Evolutionary conservation across 805 yeast genomes (phyloP), one percentile per base, ranked within the genome.

Genomic region (Teunomyces cretensis): DNA sequence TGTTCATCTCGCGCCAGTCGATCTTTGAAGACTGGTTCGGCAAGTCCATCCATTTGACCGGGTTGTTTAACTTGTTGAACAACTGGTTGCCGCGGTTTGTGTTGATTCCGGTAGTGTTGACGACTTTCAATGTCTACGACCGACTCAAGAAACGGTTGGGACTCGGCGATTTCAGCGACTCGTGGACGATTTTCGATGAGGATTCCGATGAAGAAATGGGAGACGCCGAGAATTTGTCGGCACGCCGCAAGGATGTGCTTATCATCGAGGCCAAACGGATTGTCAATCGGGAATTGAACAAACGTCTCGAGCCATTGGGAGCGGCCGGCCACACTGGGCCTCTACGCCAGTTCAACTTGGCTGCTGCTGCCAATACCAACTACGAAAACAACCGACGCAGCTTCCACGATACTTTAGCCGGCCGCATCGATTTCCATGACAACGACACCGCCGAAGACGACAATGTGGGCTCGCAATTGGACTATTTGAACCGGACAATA

Each of bases 21-120:
- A 67, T 72, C 9, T 88, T 88, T 62, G 89, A 87, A 57, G 75
- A 78, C 39, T 86, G 90, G 69, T 73, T 85, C 48, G 95, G 94
- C 6, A 72, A 79, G 53, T 84, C 88, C 5, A 84, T 88, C 58
- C 84, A 86, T 54, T 66, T 88, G 51, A 83, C 91, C 9, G 83
- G 88, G 2, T 68, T 88, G 26, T 91, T 92, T 51, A 79, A 81
- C 44, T 74, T 81, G 52, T 74, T 88, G 63, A 86, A 86, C 61
- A 81, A 81, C 51, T 72, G 87, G 72, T 65, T 87, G n/a, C 96
- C 96, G 1, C 72, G 95, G 51, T 69, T 88, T 15, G 72, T 88
- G 9, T 51, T 88, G 12, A 64, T 88, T n/a, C 96, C 96, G 1
- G 76, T 88, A 6, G 51, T 79, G 1, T 61, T 88, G 35, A 79